A percentile compares a stretch with the other conserved stretches of the same genome.
These are phyloP conservation scores for Panus rudis DNA, from an alignment of 768 basidiomycete genomes.

Conservation along the genomic window DNA sequence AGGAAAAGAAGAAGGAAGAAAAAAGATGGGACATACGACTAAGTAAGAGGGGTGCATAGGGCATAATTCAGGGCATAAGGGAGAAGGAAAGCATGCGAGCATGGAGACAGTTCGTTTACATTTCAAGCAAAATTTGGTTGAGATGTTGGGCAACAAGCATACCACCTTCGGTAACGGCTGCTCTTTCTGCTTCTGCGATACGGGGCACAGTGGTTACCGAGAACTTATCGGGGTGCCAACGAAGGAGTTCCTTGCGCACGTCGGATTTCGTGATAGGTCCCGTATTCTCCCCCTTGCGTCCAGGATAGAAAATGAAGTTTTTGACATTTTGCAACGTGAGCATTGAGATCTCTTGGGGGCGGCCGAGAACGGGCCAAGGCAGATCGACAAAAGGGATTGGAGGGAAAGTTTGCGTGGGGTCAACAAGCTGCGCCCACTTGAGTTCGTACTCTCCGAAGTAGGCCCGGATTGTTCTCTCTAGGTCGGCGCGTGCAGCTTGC, in stretches of 20 bases:
- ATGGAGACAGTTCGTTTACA: too few species aligned
- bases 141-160: too few species aligned
- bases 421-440: neutral
- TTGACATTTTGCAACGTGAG: slow-evolving; percentile 23
- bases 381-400: slow-evolving; percentile 25
- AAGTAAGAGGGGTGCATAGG: too few species aligned
- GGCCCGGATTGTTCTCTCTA: too few species aligned
- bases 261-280: slow-evolving; percentile 26
- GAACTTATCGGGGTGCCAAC: slow-evolving; percentile 55
- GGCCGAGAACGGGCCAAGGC: slow-evolving; percentile 35
- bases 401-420: neutral
- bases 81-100: too few species aligned
- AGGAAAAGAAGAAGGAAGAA: too few species aligned
- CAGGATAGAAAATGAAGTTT: slow-evolving; percentile 33
- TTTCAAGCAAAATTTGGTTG: too few species aligned
- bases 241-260: slow-evolving; percentile 38
- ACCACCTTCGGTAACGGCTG: too few species aligned
- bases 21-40: too few species aligned
- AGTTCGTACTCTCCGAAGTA: neutral
- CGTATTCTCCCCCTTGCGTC: slow-evolving; percentile 15
- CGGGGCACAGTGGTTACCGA: slow-evolving; percentile 17
- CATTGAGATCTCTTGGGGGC: slow-evolving; percentile 29
- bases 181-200: too few species aligned
- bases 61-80: too few species aligned
- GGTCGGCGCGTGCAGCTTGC: neutral